A percentile compares a stretch with the other conserved stretches of the same genome.
phyloP scores from a whole-genome alignment of 306 rosid genomes.

The Trifolium subterraneum region DNA sequence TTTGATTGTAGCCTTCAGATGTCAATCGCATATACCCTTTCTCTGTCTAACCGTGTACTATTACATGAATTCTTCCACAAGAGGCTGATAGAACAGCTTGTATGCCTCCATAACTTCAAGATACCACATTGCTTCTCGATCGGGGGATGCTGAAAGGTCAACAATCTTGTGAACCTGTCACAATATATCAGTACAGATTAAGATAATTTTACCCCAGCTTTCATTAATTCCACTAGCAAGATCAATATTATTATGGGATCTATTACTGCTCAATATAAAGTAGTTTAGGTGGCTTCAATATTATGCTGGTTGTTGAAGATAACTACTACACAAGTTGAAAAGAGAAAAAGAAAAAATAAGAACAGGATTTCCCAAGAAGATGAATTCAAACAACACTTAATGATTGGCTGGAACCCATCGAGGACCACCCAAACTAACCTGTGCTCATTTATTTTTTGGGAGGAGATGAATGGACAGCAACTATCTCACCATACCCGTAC shows the following conservation, averaged over 20 bases:
- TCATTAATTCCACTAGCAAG: neutral
- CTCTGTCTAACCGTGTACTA: neutral
- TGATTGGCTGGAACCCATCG: neutral
- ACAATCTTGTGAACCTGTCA: slow-evolving; percentile 88
- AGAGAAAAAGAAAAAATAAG: neutral
- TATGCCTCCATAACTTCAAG: slow-evolving; percentile 91
- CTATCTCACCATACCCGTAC: no score
- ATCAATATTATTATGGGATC: neutral
- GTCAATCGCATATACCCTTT: slow-evolving; percentile 8
- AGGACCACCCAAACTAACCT: neutral
- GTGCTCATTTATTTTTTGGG: neutral
- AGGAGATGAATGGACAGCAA: neutral
- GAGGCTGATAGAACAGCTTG: slow-evolving; percentile 74
- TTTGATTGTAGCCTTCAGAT: slow-evolving; percentile 8
- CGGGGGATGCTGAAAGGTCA: slow-evolving; percentile 76
- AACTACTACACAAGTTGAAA: neutral
- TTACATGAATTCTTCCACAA: slow-evolving; percentile 61
- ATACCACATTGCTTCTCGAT: slow-evolving; percentile 93
- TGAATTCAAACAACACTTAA: neutral
- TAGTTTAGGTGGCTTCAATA: neutral
- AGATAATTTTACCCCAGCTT: slow-evolving; percentile 5
- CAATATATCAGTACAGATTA: slow-evolving; percentile 7
- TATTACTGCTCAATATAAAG: neutral
- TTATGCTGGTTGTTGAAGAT: neutral
- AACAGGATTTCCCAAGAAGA: neutral